These are phyloP conservation scores for Rhodotorula taiwanensis DNA, from an alignment of 768 basidiomycete genomes.

Conservation along the genomic window DNA sequence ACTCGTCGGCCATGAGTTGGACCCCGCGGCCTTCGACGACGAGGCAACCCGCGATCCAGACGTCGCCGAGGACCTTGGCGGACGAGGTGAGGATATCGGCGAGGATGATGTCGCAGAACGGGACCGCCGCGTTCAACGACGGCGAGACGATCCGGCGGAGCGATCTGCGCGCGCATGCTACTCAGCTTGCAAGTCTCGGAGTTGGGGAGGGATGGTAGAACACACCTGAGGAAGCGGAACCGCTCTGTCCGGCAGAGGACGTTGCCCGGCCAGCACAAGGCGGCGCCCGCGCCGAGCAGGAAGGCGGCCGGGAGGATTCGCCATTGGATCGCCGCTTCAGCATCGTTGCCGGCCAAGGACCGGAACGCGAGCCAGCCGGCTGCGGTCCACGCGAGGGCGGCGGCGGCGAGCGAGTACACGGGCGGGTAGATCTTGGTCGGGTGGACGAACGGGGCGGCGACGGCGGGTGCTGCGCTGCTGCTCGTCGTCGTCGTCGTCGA, in stretches of 20 bases:
- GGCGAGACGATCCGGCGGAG: slow-evolving; percentile 68
- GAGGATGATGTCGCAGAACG: slow-evolving; percentile 86
- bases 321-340: slow-evolving; percentile 7
- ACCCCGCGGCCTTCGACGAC: slow-evolving; percentile 7
- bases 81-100: slow-evolving; percentile 95
- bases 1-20: slow-evolving; percentile 10
- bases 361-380: slow-evolving; percentile 24
- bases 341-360: slow-evolving; percentile 11
- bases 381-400: slow-evolving; percentile 28
- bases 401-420: slow-evolving; percentile 42
- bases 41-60: slow-evolving; percentile 63
- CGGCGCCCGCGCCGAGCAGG: slow-evolving; percentile 16
- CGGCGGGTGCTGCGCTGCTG: background rate
- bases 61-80: slow-evolving; percentile 90
- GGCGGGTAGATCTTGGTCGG: slow-evolving; percentile 53
- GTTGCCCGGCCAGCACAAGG: slow-evolving; percentile 31
- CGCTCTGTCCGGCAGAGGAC: slow-evolving; percentile 30
- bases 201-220: too few species aligned
- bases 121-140: slow-evolving; percentile 56
- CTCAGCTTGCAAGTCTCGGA: background rate
- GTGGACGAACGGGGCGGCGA: slow-evolving; percentile 45
- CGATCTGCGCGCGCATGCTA: slow-evolving; percentile 38
- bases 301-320: slow-evolving; percentile 14
- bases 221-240: slow-evolving; percentile 35
- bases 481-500: background rate